Base-by-base conservation (phyloP, 2,329 filamentous ascomycete genomes). In the Helminthosporium solani region DNA sequence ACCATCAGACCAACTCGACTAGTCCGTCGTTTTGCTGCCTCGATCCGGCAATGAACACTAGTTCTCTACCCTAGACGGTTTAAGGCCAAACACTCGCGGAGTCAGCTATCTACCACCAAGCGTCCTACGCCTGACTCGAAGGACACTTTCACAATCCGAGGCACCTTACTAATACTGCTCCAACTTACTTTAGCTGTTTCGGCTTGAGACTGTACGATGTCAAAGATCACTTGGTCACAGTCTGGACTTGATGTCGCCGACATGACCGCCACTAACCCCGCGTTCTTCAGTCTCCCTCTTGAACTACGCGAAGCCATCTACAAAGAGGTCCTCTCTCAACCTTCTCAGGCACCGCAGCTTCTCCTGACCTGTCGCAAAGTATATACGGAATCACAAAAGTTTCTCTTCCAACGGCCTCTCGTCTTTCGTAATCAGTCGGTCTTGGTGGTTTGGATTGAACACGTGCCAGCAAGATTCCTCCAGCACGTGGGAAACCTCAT, bases 231-330 rank as follows among this genome's bases (percentile, higher is more conserved):
- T 12, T 12, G 7, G 7, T 12, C 25, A 27, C 12, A 7, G 7
- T 12, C 7, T 7, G 25, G 12, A 27, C 25, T 12, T 7, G 7
- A 7, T 27, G 7, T 27, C 12, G 12, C 25, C 25, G 28, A 20
- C 18, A 49, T 50, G 42, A 25, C 8, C 16, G 12, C 15, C n/a
- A 28, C 42, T 18, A 27, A 8, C 16, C 19, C 18, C 9, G 35
- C 43, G 9, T 39, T 66, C 3, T 50, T 61, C 33, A 37, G 49
- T 19, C 47, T 69, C 5, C 64, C 64, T 15, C 34, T 65, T n/a
- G 64, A 66, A 42, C 46, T 70, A 7, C 63, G 64, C 7, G 57
- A 64, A 28, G 21, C 58, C 23, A 56, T 68, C 8, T 70, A 67
- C 47, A 57, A 50, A 11, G 52, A 56, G 11, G 53, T 63, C 1